These are phyloP conservation scores for Quercus ilex DNA, from an alignment of 306 rosid genomes.

Conservation along the genomic window DNA sequence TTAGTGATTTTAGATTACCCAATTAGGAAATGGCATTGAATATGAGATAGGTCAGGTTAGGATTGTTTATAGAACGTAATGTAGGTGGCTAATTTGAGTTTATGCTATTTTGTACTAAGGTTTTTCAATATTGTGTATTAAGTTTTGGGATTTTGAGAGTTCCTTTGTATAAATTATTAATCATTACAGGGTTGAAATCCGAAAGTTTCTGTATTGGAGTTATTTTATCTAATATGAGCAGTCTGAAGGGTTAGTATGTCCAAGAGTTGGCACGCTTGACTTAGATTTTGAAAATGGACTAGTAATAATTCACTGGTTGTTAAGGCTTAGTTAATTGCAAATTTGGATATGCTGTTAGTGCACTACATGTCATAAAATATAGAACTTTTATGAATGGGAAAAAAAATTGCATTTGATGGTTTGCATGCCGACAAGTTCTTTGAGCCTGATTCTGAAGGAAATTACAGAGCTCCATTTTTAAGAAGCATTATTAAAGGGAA, in stretches of 20 bases:
- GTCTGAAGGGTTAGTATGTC: background rate
- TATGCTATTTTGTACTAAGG: background rate
- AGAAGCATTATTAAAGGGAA: slow-evolving; percentile 58
- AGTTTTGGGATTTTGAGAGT: background rate
- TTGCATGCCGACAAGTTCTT: slow-evolving; percentile 87
- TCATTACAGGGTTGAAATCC: background rate
- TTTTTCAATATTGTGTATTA: background rate
- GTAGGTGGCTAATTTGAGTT: background rate
- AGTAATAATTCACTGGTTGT: background rate
- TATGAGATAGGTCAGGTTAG: background rate
- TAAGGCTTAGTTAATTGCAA: background rate
- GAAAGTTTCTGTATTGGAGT: background rate
- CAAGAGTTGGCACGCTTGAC: background rate
- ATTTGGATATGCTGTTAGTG: background rate
- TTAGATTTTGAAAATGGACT: background rate
- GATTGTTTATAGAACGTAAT: background rate
- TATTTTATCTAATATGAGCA: background rate
- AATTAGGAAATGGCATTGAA: background rate
- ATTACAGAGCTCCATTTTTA: slow-evolving; percentile 72
- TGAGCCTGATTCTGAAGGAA: slow-evolving; percentile 69
- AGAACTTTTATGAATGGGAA: slow-evolving; percentile 5
- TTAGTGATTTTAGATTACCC: background rate
- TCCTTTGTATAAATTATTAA: background rate
- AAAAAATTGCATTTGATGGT: slow-evolving; percentile 67
- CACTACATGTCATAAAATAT: background rate